Evolutionary conservation across 106 monocot genomes (phyloP).

Genomic region (Iris macrosiphon): DNA sequence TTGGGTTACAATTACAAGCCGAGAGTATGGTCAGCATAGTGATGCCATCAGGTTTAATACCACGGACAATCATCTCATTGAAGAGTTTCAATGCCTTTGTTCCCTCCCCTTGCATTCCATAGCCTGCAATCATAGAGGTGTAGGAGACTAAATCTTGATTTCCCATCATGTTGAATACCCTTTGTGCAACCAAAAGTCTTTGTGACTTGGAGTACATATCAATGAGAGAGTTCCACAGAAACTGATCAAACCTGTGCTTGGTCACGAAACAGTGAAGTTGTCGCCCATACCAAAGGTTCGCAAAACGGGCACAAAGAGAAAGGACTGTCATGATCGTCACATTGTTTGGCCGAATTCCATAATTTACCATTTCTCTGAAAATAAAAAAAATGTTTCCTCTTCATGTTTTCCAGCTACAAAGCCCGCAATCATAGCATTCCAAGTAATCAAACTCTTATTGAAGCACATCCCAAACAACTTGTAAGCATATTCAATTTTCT

Average conservation of each 20-base stretch:
- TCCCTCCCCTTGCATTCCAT: conserved; percentile 75
- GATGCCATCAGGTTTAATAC: conserved; percentile 56
- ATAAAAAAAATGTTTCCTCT: conserved; percentile 42
- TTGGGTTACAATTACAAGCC: conserved; percentile 61
- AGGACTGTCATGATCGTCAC: conserved; percentile 55
- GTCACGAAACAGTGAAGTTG: conserved; percentile 55
- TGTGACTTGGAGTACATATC: conserved; percentile 81
- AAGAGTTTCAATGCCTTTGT: conserved; percentile 43
- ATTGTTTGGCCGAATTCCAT: conserved; percentile 43
- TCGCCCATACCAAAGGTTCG: conserved; percentile 45
- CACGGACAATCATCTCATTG: conserved; percentile 38
- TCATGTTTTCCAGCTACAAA: conserved; percentile 34
- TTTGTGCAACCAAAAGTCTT: conserved; percentile 35
- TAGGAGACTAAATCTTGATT: conserved; percentile 60
- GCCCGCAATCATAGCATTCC: conserved; percentile 83
- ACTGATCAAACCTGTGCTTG: conserved; percentile 23
- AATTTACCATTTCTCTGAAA: conserved; percentile 40
- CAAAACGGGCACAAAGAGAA: conserved; percentile 46
- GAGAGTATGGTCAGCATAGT: conserved; percentile 63
- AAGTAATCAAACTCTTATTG: conserved; percentile 36
- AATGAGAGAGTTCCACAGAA: conserved; percentile 64
- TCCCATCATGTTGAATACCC: conserved; percentile 50
- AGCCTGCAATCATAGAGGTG: conserved; percentile 74
- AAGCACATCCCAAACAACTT: conserved; percentile 30
- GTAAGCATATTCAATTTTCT: conserved; percentile 17